A percentile compares a stretch with the other conserved stretches of the same genome.
Conservation (phyloP, 371 early-diverging fungal species). For the Lichtheimia ornata region DNA sequence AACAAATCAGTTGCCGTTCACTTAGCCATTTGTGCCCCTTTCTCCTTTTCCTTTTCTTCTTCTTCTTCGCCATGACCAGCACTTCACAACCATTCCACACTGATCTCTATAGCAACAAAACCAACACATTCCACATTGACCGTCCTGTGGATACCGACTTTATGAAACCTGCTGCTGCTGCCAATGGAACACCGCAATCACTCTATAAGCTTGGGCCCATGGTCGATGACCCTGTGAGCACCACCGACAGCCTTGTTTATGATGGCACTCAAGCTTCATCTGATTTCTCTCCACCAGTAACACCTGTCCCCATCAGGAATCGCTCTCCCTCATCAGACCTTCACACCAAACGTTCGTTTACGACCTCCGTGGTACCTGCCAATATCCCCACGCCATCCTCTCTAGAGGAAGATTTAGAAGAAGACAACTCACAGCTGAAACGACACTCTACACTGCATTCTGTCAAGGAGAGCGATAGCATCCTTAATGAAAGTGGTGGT, state of each 20-base stretch:
- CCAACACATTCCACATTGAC: conserved; percentile 6
- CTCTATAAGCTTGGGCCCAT: conserved; percentile 2
- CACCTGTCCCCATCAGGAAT: conserved; percentile 21
- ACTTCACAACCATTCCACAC: conserved; percentile 4
- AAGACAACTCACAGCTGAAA: conserved; percentile 2
- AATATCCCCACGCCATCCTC: not conserved
- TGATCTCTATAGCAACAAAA: conserved; percentile 8
- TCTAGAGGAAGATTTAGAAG: conserved; percentile 9
- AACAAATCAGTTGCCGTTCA: no score
- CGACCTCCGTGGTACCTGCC: conserved; percentile 21
- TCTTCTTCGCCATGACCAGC: not conserved
- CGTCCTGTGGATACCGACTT: conserved; percentile 4
- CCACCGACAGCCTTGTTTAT: conserved; percentile 10
- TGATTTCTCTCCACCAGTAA: conserved; percentile 26
- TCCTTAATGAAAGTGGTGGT: not conserved
- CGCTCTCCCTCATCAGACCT: conserved; percentile 1
- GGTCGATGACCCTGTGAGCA: conserved; percentile 9
- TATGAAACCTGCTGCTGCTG: conserved; percentile 5
- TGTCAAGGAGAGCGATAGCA: not conserved
- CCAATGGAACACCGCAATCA: conserved; percentile 13
- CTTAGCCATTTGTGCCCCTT: not conserved
- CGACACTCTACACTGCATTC: conserved; percentile 9
- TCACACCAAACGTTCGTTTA: conserved; percentile 20
- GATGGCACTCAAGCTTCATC: conserved; percentile 11
- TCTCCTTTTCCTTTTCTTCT: not conserved